These are phyloP conservation scores for Jackrogersella multiformis DNA, from an alignment of 495 filamentous ascomycete genomes.

Conservation along the genomic window DNA sequence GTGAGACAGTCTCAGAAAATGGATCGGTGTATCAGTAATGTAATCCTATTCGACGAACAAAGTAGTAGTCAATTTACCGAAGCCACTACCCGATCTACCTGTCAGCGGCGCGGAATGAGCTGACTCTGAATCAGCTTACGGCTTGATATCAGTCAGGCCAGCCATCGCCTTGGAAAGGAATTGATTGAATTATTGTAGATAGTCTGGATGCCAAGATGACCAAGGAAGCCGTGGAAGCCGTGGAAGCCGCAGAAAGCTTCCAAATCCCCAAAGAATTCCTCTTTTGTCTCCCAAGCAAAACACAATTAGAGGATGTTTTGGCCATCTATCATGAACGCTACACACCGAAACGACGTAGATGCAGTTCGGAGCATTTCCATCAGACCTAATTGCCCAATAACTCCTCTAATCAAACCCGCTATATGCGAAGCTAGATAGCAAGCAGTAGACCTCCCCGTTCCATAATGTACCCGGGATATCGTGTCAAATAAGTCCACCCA, in stretches of 20 bases:
- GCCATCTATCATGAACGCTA: neutral
- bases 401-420: constrained; percentile 9
- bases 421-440: neutral
- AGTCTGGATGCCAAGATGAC: neutral
- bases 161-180: neutral
- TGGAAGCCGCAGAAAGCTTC: neutral
- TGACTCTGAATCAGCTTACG: constrained; percentile 27
- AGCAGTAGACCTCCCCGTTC: neutral
- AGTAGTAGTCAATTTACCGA: constrained; percentile 4
- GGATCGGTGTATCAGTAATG: neutral
- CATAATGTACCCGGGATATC: constrained; percentile 2
- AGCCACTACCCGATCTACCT: neutral
- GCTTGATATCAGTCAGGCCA: constrained; percentile 13
- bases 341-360: neutral
- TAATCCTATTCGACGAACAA: constrained; percentile 3
- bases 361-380: neutral
- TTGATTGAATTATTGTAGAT: neutral
- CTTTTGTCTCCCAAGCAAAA: neutral
- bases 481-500: constrained; percentile 6
- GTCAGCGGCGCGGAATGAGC: constrained; percentile 16
- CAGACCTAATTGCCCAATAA: neutral
- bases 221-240: neutral
- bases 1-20: constrained; percentile 18
- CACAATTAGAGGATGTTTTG: neutral
- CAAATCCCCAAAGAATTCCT: neutral